Evolutionary conservation across 768 basidiomycete genomes (phyloP).

Genomic region (Lentinula guzmanii): DNA sequence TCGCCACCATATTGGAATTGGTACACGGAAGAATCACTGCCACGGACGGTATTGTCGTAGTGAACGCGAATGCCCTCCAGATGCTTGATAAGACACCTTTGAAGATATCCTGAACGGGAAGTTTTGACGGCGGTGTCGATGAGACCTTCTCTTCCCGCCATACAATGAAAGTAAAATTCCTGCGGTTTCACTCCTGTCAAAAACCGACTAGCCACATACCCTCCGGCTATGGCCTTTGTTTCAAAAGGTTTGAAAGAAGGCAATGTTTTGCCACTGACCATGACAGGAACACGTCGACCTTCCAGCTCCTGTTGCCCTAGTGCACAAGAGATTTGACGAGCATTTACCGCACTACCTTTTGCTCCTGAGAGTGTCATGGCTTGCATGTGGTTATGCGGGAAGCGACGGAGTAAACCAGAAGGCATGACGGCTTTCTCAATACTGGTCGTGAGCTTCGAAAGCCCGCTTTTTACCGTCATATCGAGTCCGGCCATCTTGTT

Average conservation of each 20-base stretch:
- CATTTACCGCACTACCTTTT: conserved; percentile 97
- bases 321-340: conserved; percentile 95
- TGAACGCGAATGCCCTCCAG: conserved; percentile 94
- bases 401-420: conserved; percentile 79
- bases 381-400: conserved; percentile 99
- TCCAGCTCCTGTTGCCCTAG: conserved; percentile 98
- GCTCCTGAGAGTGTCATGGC: conserved; percentile 98
- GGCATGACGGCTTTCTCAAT: conserved; percentile 89
- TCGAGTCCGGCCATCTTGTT: conserved; percentile 97
- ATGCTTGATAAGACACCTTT: conserved; percentile 97
- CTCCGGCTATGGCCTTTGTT: conserved; percentile 96
- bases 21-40: conserved; percentile 87
- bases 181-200: conserved; percentile 97
- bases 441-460: conserved; percentile 82
- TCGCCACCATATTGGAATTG: conserved; percentile 98
- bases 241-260: conserved; percentile 97
- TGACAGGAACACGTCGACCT: conserved; percentile 96
- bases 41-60: conserved; percentile 97
- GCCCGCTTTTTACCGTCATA: conserved; percentile 80
- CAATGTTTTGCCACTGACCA: conserved; percentile 98
- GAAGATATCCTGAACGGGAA: conserved; percentile 95
- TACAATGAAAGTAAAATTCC: conserved; percentile 99
- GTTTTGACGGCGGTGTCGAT: conserved; percentile 99
- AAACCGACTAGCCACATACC: conserved; percentile 97
- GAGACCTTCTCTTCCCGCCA: conserved; percentile 98